Evolutionary conservation across 805 yeast genomes (phyloP), one percentile per base, ranked within the genome.

Genomic region (Lachancea dasiensis): DNA sequence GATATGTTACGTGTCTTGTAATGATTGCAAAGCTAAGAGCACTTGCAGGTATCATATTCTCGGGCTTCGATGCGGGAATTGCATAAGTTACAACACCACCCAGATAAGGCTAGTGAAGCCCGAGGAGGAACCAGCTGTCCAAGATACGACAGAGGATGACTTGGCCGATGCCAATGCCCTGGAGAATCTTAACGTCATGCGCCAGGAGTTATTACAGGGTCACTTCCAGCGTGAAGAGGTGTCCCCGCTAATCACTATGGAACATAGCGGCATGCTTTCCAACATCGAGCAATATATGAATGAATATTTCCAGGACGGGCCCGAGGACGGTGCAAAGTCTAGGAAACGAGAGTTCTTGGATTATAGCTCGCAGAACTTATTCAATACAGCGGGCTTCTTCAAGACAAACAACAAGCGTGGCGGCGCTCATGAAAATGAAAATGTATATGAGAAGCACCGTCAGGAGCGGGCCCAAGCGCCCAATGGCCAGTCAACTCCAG

Each of bases 21-120:
- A 84, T 58, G 97, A 89, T 61, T 89, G 97, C 61, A 79, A 79
- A 38, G 90, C 92, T 14, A 82, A 81, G 60, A 77, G 87, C 17
- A 73, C 77, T 43, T 79, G 81, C 14, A 64, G 72, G 9, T 89
- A 82, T 60, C 96, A 89, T 60, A 79, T 87, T 35, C 61, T 89
- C 49, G 97, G 97, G 1, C 68, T 86, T 45, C 83, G 81, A 56
- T 89, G 97, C 60, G 81, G 79, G 47, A 86, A 81, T 56, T 89
- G 97, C 61, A 72, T 74, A 41, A 82, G 95, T 55, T 89, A 87
- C 60, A 89, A 89, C 59, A 89, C 97, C 2, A 77, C 76, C 41
- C 90, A 85, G 55, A 47, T 77, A 40, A 75, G 74, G 52, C 57
- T 86, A 38, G 67, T 83, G 39, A 86, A 86, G 60, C 85, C 82